These are phyloP conservation scores for Ophiocytium majus DNA, from an alignment of 352 stramenopile species.

Conservation along the genomic window DNA sequence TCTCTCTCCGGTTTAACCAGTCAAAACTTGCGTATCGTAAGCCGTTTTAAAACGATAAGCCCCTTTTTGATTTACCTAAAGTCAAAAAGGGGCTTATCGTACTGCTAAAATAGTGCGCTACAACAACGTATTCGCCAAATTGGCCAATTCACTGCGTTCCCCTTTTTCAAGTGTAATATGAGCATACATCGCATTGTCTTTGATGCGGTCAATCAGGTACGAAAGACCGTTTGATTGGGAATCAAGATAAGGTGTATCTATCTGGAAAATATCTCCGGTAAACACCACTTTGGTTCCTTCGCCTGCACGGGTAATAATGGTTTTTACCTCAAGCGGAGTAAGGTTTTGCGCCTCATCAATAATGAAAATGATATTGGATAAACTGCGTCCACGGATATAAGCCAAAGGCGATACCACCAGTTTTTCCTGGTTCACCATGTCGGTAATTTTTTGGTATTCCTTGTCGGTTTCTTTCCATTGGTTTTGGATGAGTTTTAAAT, in stretches of 20 bases:
- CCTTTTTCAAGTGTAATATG: conserved; percentile 17
- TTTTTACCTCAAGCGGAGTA: background rate
- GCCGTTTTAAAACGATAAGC: no score
- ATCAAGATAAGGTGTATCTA: conserved; percentile 12
- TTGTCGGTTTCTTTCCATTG: background rate
- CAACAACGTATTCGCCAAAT: conserved; percentile 3
- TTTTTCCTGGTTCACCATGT: background rate
- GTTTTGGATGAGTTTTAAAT: background rate
- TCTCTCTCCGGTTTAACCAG: no score
- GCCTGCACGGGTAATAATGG: conserved; percentile 2
- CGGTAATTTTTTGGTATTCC: background rate
- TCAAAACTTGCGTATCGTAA: no score
- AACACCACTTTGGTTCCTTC: background rate
- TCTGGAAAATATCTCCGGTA: background rate
- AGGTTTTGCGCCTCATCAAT: conserved; percentile 1
- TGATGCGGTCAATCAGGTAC: background rate
- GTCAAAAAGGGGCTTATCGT: no score
- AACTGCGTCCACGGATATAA: conserved; percentile 14
- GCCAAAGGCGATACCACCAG: conserved; percentile 6
- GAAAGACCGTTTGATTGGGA: background rate
- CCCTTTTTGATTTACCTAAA: no score
- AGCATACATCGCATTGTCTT: background rate
- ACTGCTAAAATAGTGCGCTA: background rate
- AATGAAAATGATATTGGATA: conserved; percentile 1
- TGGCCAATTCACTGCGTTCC: conserved; percentile 7